Conservation (phyloP, 306 rosid genomes). For the Sindora glabra region DNA sequence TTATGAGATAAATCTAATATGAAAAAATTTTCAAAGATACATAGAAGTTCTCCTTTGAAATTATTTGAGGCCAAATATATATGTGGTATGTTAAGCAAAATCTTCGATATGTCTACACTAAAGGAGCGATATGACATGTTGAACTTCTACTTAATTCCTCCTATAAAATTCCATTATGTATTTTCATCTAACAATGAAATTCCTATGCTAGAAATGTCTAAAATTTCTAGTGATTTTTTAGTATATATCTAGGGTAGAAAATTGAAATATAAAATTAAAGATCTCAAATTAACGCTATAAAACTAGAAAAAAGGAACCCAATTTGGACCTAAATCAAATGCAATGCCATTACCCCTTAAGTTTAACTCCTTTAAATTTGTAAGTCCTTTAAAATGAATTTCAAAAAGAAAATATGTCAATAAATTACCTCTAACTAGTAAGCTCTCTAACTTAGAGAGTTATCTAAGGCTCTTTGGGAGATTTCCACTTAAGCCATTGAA, state of each 20-base stretch:
- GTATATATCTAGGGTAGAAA: slow-evolving; percentile 16
- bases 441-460: background rate
- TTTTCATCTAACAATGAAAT: background rate
- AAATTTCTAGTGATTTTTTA: background rate
- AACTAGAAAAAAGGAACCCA: slow-evolving; percentile 16
- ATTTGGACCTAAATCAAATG: background rate
- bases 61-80: background rate
- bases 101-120: background rate
- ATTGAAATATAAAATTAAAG: background rate
- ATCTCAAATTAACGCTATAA: background rate
- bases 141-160: background rate
- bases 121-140: slow-evolving; percentile 1
- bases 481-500: background rate
- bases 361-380: background rate
- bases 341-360: background rate
- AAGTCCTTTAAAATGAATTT: background rate
- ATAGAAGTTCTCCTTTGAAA: background rate
- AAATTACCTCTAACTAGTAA: background rate
- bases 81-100: background rate
- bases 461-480: background rate
- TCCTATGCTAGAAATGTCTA: background rate
- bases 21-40: background rate
- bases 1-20: background rate
- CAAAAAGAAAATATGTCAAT: background rate
- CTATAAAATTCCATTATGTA: slow-evolving; percentile 4